Percentiles rank a stretch among this genome's conserved stretches.
Conservation (phyloP, 345 rosid species). For the Populus davidiana region DNA sequence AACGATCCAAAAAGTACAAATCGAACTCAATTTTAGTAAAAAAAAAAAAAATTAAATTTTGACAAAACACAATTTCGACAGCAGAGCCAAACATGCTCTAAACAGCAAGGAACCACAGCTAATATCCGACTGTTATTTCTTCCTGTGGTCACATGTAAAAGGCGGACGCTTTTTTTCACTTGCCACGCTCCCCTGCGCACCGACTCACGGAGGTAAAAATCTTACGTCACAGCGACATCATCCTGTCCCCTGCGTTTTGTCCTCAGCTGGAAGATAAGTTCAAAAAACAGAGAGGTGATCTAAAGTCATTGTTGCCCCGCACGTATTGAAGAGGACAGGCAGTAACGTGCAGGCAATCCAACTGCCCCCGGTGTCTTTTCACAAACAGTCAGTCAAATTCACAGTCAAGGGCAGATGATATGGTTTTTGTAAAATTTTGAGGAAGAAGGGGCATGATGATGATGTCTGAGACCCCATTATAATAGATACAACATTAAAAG, state of each 20-base stretch:
- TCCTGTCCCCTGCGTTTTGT: background rate
- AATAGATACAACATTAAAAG: background rate
- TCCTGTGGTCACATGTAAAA: no score
- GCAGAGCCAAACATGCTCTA: no score
- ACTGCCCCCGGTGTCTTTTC: conserved; percentile 18
- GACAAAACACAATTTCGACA: no score
- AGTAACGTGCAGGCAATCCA: background rate
- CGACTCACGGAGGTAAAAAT: background rate
- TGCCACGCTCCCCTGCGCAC: background rate
- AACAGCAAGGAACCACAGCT: no score
- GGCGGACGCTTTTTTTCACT: no score
- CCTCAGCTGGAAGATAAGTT: background rate
- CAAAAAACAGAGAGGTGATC: background rate
- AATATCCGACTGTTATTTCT: no score
- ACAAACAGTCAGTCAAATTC: background rate
- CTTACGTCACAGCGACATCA: background rate
- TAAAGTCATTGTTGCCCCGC: conserved; percentile 6
- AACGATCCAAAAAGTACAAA: no score
- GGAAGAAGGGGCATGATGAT: background rate
- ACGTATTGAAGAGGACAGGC: background rate
- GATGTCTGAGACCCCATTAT: background rate
- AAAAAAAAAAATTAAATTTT: no score
- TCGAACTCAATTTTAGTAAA: no score
- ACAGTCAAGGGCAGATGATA: background rate
- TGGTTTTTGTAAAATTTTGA: no score